A percentile compares a stretch with the other conserved stretches of the same genome.
Evolutionary conservation across 257 asterid genomes (phyloP).

Genomic region (Solanum chmielewskii): DNA sequence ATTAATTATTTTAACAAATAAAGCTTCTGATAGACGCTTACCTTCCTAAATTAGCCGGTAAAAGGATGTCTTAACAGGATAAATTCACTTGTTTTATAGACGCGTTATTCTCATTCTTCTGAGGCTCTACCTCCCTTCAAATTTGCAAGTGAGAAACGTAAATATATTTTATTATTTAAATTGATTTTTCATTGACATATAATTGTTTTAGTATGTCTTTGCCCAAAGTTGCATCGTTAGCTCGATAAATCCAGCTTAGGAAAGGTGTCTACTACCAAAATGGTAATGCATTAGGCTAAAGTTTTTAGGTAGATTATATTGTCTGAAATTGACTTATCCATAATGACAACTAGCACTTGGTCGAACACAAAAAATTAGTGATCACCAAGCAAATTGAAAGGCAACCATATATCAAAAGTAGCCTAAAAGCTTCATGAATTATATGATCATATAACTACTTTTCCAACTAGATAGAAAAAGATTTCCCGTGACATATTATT

Average conservation of each 20-base stretch:
- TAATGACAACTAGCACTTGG: background rate
- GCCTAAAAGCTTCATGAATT: background rate
- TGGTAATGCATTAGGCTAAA: background rate
- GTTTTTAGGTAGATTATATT: background rate
- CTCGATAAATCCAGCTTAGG: background rate
- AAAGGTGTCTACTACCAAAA: background rate
- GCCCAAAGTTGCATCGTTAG: background rate
- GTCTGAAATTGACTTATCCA: background rate
- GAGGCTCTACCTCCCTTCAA: too few species aligned
- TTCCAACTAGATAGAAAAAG: background rate
- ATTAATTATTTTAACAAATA: background rate
- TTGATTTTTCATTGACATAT: background rate
- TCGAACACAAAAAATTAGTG: background rate
- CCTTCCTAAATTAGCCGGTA: background rate
- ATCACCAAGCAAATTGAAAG: background rate
- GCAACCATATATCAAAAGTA: background rate
- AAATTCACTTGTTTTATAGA: too few species aligned
- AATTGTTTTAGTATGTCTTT: background rate
- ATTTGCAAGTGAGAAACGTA: background rate
- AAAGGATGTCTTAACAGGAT: too few species aligned
- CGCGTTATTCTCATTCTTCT: too few species aligned
- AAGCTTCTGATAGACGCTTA: background rate
- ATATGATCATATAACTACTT: background rate
- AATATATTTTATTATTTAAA: too few species aligned
- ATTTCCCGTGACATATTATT: background rate